Evolutionary conservation across 345 rosid species (phyloP), one percentile per base, ranked within the genome.

Genomic region (Eucalyptus victrix): DNA sequence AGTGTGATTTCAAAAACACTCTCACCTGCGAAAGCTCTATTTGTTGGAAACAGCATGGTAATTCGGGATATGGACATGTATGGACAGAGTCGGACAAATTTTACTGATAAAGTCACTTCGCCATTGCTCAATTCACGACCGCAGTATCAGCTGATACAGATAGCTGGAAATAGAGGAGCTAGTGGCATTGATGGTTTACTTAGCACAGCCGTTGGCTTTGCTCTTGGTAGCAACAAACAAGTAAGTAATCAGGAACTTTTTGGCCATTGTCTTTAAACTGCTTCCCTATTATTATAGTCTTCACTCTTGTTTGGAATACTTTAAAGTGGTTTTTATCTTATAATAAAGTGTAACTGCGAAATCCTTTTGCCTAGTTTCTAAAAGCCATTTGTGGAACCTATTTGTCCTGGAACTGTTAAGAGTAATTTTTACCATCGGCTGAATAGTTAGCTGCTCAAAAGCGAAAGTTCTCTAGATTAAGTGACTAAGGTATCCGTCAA

Each of bases 141-240:
- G 87, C 93, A 94, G 45, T 94, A 90, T 91, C 96, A 93, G 86
- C 91, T 95, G 92, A 93, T 97, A 91, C 94, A 88, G 49, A 98
- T 96, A 89, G 95, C 95, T 90, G 99, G 97, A 92, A 97, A 97
- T 92, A 94, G 99, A 93, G 99, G 99, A 92, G 99, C 99, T 88
- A 97, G 99, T 92, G 99, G 99, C 88, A 97, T 97, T 92, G 99
- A 96, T 89, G 99, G 99, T 89, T 94, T 97, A 95, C 96, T 97
- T 86, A 96, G 99, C 92, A 93, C 99, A 34, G 98, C 99, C 85
- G 65, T 94, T 89, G 99, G 99, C 92, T 97, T 96, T 92, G 98
- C 99, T 86, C 93, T 94, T 32, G 99, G 99, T 83, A 93, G 97
- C 96, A 94, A 95, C 87, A 96, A 93, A 93, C 95, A 92, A 88